Percentiles rank a stretch among this genome's conserved stretches.
These are phyloP conservation scores for Taiwanofungus camphoratus DNA, from an alignment of 1,284 basidiomycete genomes.

Conservation along the genomic window DNA sequence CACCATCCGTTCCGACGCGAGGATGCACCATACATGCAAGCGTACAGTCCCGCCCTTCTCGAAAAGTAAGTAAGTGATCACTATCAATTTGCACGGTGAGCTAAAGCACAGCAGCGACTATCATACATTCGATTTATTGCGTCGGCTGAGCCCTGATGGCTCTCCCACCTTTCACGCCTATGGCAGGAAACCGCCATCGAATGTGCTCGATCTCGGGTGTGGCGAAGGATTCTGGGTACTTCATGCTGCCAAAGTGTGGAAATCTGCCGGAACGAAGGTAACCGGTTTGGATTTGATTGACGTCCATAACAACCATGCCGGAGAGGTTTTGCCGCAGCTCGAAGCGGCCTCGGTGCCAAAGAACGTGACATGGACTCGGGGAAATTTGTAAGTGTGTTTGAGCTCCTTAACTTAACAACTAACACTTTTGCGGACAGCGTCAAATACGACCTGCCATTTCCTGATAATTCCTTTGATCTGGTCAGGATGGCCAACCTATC, in stretches of 20 bases:
- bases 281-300: constrained; percentile 63
- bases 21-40: constrained; percentile 58
- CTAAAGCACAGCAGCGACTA: constrained; percentile 57
- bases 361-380: constrained; percentile 50
- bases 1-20: constrained; percentile 43
- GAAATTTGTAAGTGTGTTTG: constrained; percentile 55
- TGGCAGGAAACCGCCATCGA: constrained; percentile 41
- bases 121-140: constrained; percentile 46
- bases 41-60: constrained; percentile 50
- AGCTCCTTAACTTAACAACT: neutral
- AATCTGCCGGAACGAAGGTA: constrained; percentile 38
- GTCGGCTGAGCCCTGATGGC: constrained; percentile 41
- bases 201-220: constrained; percentile 69
- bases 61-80: constrained; percentile 45
- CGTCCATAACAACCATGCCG: constrained; percentile 29
- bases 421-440: too few species aligned
- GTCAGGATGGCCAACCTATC: constrained; percentile 64
- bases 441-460: constrained; percentile 50
- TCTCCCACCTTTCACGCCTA: constrained; percentile 57
- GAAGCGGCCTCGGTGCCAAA: constrained; percentile 25
- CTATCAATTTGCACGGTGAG: neutral
- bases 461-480: constrained; percentile 56
- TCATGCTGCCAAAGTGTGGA: constrained; percentile 57
- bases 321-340: constrained; percentile 17
- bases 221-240: constrained; percentile 62